phyloP scores from a whole-genome alignment of 768 basidiomycete genomes.

The Amyloporia xantha region DNA sequence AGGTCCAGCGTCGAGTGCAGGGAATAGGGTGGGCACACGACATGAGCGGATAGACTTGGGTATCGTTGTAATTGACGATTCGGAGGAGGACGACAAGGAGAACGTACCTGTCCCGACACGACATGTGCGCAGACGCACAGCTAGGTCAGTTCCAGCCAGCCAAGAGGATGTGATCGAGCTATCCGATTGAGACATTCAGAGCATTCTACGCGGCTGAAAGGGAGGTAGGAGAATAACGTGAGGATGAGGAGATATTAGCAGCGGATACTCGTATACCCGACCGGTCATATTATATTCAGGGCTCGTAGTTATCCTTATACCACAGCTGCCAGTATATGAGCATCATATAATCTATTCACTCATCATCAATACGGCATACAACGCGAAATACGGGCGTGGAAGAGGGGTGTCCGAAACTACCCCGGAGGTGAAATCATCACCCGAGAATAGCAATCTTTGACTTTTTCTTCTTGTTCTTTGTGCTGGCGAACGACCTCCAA shows the following conservation, averaged over 20 bases:
- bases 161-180: conserved; percentile 49
- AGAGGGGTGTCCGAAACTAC: background rate
- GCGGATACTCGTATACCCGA: background rate
- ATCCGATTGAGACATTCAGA: conserved; percentile 30
- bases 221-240: background rate
- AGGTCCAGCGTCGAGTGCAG: background rate
- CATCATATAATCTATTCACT: background rate
- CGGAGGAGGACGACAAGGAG: conserved; percentile 53
- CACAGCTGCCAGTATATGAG: background rate
- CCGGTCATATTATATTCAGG: background rate
- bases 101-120: conserved; percentile 48
- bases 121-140: conserved; percentile 39
- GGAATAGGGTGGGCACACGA: background rate
- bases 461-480: conserved; percentile 81
- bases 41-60: conserved; percentile 3
- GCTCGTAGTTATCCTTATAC: background rate
- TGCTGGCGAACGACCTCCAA: conserved; percentile 69
- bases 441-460: conserved; percentile 38
- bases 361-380: background rate
- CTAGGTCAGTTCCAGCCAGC: conserved; percentile 8
- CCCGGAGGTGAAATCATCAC: conserved; percentile 11
- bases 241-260: background rate
- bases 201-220: background rate
- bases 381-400: background rate
- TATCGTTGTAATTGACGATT: conserved; percentile 42